A percentile compares a stretch with the other conserved stretches of the same genome.
Evolutionary conservation across 2,329 filamentous ascomycete species (phyloP).

Genomic region (Fusarium coicis): DNA sequence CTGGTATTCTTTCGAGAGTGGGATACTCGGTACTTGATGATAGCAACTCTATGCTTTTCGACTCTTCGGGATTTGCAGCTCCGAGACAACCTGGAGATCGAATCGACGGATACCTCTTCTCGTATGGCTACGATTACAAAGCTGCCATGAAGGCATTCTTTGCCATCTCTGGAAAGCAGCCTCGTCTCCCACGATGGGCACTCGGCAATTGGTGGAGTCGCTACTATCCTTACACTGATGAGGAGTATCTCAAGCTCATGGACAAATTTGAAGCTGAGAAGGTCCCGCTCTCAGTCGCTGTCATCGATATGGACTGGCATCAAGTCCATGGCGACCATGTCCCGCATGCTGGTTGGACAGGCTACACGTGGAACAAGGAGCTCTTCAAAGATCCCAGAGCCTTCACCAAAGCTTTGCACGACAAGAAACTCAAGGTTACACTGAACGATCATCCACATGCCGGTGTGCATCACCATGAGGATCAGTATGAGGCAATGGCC

Average conservation of each 20-base stretch:
- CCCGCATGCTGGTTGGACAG: conserved; percentile 57
- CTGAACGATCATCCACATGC: conserved; percentile 72
- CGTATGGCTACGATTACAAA: conserved; percentile 67
- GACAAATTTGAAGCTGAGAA: conserved; percentile 61
- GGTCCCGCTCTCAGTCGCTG: conserved; percentile 68
- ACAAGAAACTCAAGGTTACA: conserved; percentile 63
- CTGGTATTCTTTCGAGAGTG: conserved; percentile 61
- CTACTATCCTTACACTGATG: conserved; percentile 66
- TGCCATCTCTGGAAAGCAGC: conserved; percentile 65
- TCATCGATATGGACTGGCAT: conserved; percentile 77
- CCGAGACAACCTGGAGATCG: conserved; percentile 58
- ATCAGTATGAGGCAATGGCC: conserved; percentile 66
- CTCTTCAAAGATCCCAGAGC: conserved; percentile 60
- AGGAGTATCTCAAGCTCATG: conserved; percentile 68
- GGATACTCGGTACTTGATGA: conserved; percentile 67
- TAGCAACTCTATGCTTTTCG: conserved; percentile 66
- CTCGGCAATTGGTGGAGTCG: conserved; percentile 75
- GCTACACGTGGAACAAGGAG: conserved; percentile 70
- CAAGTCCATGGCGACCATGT: conserved; percentile 59
- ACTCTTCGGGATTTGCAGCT: conserved; percentile 62
- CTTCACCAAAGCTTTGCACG: conserved; percentile 63
- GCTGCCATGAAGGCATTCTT: conserved; percentile 66
- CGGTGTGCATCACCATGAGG: conserved; percentile 66
- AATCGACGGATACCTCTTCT: conserved; percentile 69
- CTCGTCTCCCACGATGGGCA: conserved; percentile 65